phyloP scores from a whole-genome alignment of 345 rosid genomes.

The Eucalyptus polyanthemos region DNA sequence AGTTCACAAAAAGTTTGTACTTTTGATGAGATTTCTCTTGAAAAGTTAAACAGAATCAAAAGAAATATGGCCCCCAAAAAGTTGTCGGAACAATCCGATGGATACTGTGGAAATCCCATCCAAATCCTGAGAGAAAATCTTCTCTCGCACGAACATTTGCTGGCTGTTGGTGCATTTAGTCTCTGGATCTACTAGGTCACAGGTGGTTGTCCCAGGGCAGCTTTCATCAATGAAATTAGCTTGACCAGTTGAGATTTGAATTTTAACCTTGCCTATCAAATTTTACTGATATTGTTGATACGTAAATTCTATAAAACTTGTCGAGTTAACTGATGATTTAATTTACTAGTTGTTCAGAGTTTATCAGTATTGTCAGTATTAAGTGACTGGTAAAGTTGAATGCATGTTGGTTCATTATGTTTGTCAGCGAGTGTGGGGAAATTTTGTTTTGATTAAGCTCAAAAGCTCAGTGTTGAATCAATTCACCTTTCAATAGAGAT shows the following conservation, averaged over 20 bases:
- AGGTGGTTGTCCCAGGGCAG: conserved; percentile 11
- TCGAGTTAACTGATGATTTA: not conserved
- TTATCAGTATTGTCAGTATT: not conserved
- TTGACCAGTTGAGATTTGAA: not conserved
- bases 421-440: not conserved
- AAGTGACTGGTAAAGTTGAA: not conserved
- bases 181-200: conserved; percentile 10
- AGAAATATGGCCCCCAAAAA: not conserved
- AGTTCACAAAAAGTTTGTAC: not conserved
- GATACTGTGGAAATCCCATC: conserved; percentile 11
- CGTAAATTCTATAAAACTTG: not conserved
- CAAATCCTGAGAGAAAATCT: conserved; percentile 34
- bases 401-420: not conserved
- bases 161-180: conserved; percentile 9
- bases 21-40: not conserved
- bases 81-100: not conserved
- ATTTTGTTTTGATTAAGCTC: not conserved
- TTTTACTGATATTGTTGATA: too few relatives aligned
- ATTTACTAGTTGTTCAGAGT: not conserved
- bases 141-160: conserved; percentile 19
- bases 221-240: conserved; percentile 1
- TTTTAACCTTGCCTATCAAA: not conserved
- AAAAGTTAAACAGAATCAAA: not conserved
- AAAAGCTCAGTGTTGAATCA: not conserved
- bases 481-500: not conserved